Conservation (phyloP, 2,329 filamentous ascomycete genomes). For the Nothopassalora personata region DNA sequence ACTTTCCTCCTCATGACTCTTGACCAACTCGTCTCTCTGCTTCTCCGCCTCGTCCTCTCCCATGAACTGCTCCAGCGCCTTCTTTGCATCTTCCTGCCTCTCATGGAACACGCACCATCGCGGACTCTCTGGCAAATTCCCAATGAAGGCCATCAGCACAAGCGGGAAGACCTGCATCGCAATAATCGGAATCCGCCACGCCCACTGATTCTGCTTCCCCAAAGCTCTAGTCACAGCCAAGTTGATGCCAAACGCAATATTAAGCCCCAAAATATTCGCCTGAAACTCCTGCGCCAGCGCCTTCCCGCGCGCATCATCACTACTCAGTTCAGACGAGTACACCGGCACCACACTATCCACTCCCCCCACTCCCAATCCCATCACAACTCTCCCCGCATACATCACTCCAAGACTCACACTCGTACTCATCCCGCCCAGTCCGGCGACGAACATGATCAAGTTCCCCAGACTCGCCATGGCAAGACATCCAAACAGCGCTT, state of each 20-base stretch:
- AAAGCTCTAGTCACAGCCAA: constrained; percentile 49
- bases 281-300: constrained; percentile 60
- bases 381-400: constrained; percentile 48
- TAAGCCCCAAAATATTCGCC: constrained; percentile 58
- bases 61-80: constrained; percentile 46
- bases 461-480: constrained; percentile 52
- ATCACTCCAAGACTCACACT: constrained; percentile 44
- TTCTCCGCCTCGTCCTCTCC: constrained; percentile 46
- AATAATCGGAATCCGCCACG: constrained; percentile 58
- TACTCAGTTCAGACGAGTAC: constrained; percentile 53
- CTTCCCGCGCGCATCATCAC: constrained; percentile 53
- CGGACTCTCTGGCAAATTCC: constrained; percentile 52
- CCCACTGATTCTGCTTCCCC: constrained; percentile 55
- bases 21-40: constrained; percentile 47
- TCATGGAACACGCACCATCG: constrained; percentile 53
- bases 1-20: constrained; percentile 47
- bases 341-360: constrained; percentile 58
- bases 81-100: constrained; percentile 46
- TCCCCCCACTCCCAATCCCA: constrained; percentile 56
- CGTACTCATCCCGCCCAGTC: constrained; percentile 38
- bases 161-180: constrained; percentile 57
- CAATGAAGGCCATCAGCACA: constrained; percentile 49
- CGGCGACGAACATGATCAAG: constrained; percentile 56
- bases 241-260: constrained; percentile 58
- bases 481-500: constrained; percentile 52